A percentile compares a stretch with the other conserved stretches of the same genome.
Conservation (phyloP, 164 flowering plant genomes). For the Pachysandra terminalis region DNA sequence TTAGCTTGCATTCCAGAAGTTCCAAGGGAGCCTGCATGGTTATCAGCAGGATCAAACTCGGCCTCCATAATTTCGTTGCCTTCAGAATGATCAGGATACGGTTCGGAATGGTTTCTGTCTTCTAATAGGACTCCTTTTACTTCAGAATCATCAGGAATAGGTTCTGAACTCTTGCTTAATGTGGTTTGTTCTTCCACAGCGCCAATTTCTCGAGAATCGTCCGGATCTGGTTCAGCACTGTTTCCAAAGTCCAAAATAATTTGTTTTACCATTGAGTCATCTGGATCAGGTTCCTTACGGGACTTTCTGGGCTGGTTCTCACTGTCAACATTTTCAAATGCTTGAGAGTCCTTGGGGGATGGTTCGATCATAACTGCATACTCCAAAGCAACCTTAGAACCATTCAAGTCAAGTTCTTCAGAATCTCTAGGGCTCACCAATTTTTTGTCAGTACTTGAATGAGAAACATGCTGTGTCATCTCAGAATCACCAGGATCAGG, state of each 20-base stretch:
- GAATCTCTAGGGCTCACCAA: constrained; percentile 5
- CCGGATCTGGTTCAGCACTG: constrained; percentile 2
- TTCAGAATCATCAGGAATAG: constrained; percentile 30
- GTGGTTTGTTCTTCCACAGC: constrained; percentile 12
- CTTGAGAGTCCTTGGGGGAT: constrained; percentile 21
- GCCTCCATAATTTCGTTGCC: constrained; percentile 2
- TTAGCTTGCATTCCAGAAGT: constrained; percentile 17
- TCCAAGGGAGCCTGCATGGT: constrained; percentile 3
- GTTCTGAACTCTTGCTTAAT: constrained; percentile 15
- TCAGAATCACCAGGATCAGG: constrained; percentile 21
- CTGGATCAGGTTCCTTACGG: constrained; percentile 41
- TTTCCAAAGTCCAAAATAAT: constrained; percentile 4
- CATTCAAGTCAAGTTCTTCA: constrained; percentile 40
- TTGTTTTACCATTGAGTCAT: constrained; percentile 11
- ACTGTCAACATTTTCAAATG: constrained; percentile 6
- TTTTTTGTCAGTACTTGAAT: constrained; percentile 3
- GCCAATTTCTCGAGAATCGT: constrained; percentile 3
- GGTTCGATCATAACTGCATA: constrained; percentile 10
- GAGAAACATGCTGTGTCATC: constrained; percentile 10
- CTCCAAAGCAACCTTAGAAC: constrained; percentile 13
- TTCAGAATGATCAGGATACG: constrained; percentile 24
- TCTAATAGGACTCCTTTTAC: background rate
- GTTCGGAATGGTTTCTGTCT: constrained; percentile 9
- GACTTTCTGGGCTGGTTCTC: constrained; percentile 1
- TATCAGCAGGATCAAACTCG: constrained; percentile 44